A percentile compares a stretch with the other conserved stretches of the same genome.
phyloP scores from a whole-genome alignment of 768 basidiomycete genomes.

The Tulasnella sp. region DNA sequence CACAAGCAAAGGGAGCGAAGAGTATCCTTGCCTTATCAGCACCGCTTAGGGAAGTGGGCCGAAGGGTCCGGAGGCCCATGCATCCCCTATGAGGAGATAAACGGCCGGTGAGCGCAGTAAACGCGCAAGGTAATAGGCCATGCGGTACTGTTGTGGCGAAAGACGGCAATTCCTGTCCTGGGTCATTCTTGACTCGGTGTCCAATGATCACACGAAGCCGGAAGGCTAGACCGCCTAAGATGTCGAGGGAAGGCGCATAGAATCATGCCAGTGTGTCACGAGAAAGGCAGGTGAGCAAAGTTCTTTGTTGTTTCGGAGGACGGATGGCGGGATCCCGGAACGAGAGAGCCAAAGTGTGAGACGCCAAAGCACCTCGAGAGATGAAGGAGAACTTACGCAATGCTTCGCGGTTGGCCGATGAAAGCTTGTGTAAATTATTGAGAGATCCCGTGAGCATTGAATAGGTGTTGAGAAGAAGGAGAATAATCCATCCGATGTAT shows the following conservation, averaged over 20 bases:
- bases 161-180: slow-evolving; percentile 9
- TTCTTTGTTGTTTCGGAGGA: slow-evolving; percentile 1
- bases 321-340: slow-evolving; percentile 15
- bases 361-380: slow-evolving; percentile 10
- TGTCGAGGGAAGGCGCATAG: background rate
- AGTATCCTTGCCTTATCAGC: background rate
- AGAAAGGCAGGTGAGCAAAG: slow-evolving; percentile 2
- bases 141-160: background rate
- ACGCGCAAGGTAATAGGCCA: slow-evolving; percentile 2
- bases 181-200: background rate
- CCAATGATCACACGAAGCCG: slow-evolving; percentile 1
- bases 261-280: slow-evolving; percentile 7
- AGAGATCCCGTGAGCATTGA: slow-evolving; percentile 15
- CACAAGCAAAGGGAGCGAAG: slow-evolving; percentile 7
- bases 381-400: slow-evolving; percentile 10
- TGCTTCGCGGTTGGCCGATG: background rate
- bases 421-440: slow-evolving; percentile 14
- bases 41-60: slow-evolving; percentile 10
- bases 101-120: slow-evolving; percentile 9
- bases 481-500: slow-evolving; percentile 5
- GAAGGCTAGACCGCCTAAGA: slow-evolving; percentile 15
- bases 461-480: slow-evolving; percentile 7
- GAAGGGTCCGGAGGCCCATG: slow-evolving; percentile 5
- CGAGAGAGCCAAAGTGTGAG: slow-evolving; percentile 17
- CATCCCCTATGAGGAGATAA: background rate